Percentiles rank a stretch among this genome's conserved stretches.
phyloP scores from a whole-genome alignment of 2,329 filamentous ascomycete genomes.

The Cercospora sp. region DNA sequence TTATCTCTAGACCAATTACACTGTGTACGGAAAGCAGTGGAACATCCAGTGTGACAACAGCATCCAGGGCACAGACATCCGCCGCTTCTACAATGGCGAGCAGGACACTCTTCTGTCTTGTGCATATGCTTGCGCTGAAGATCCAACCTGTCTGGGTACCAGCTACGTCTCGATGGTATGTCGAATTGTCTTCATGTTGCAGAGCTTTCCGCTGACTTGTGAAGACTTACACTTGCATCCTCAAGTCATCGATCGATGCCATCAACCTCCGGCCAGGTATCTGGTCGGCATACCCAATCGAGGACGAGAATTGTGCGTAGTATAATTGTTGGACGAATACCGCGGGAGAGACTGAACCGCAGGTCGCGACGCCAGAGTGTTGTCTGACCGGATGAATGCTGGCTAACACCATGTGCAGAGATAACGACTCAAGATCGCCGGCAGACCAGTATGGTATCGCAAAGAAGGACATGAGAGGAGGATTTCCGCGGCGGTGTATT shows the following conservation, averaged over 20 bases:
- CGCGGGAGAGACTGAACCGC: background rate
- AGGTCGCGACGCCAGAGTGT: background rate
- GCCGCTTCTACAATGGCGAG: constrained; percentile 4
- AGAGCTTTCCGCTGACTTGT: background rate
- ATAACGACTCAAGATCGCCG: background rate
- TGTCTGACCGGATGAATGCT: background rate
- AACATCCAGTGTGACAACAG: constrained; percentile 12
- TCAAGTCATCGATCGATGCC: constrained; percentile 5
- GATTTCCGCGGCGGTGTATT: background rate
- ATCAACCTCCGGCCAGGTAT: constrained; percentile 10
- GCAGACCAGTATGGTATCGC: background rate
- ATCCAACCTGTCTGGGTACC: constrained; percentile 3
- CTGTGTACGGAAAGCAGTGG: constrained; percentile 8
- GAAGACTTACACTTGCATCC: constrained; percentile 4
- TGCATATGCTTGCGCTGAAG: constrained; percentile 5
- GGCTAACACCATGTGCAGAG: background rate
- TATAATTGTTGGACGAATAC: background rate
- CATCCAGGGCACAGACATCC: constrained; percentile 9
- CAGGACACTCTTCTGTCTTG: constrained; percentile 7
- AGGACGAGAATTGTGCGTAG: constrained; percentile 10
- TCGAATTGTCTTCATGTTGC: background rate
- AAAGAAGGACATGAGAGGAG: background rate
- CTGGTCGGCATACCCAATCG: constrained; percentile 8
- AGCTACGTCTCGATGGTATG: constrained; percentile 12
- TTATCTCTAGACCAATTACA: constrained; percentile 2